phyloP scores from a whole-genome alignment of 768 basidiomycete genomes.

The Hydnomerulius pinastri region DNA sequence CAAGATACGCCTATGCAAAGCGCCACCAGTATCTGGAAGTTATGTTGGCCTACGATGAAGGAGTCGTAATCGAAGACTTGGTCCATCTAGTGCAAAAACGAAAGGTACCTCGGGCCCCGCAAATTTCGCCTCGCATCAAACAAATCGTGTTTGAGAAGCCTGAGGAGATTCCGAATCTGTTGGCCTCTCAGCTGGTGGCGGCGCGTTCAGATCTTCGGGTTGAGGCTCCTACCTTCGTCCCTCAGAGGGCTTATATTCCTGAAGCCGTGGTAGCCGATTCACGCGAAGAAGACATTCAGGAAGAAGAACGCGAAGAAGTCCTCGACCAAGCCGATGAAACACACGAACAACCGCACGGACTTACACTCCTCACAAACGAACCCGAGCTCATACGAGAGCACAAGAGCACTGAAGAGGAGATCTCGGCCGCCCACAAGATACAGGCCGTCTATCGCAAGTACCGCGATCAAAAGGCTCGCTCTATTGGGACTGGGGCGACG shows the following conservation, averaged over 20 bases:
- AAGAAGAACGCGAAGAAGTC: neutral
- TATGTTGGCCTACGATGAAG: constrained; percentile 14
- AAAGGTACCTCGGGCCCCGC: neutral
- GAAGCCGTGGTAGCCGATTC: neutral
- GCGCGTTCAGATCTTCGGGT: constrained; percentile 16
- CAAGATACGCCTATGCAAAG: neutral
- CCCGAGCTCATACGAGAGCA: constrained; percentile 16
- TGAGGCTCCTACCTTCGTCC: constrained; percentile 20
- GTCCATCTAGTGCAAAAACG: constrained; percentile 25
- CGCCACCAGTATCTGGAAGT: constrained; percentile 12
- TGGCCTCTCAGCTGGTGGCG: constrained; percentile 18
- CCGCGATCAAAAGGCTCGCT: constrained; percentile 1
- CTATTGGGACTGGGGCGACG: constrained; percentile 15
- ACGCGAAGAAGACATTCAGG: constrained; percentile 6
- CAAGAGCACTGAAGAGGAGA: constrained; percentile 28
- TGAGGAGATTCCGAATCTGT: constrained; percentile 32
- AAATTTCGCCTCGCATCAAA: constrained; percentile 22
- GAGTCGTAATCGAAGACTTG: constrained; percentile 20
- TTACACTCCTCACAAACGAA: constrained; percentile 11
- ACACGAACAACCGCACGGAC: constrained; percentile 15
- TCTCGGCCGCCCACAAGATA: constrained; percentile 22
- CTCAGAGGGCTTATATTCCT: neutral
- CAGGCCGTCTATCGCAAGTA: constrained; percentile 18
- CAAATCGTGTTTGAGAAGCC: constrained; percentile 31
- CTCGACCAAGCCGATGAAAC: constrained; percentile 6